Evolutionary conservation across 2,329 filamentous ascomycete genomes (phyloP), one percentile per base, ranked within the genome.

Genomic region (Knufia petricola): DNA sequence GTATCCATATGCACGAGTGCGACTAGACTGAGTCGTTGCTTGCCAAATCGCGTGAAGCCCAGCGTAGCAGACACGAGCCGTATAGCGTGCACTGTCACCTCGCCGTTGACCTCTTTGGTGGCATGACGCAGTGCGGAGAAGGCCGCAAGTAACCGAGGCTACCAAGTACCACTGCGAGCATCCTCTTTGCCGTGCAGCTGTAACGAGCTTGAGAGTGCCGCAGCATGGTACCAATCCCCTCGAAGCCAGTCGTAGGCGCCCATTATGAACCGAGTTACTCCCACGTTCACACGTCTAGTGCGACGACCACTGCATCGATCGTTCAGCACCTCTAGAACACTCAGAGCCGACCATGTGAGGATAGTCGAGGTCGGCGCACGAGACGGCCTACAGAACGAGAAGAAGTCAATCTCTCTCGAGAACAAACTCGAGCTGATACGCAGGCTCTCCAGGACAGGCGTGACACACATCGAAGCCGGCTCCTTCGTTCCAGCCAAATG

Each of bases 351-450:
- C 54, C 69, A 72, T 59, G 72, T 75, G 50, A 69, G 70, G 55
- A 70, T 76, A 55, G 68, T 76, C 19, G 74, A 77, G 63, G 73
- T 76, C 24, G 72, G 73, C 2, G 69, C 73, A 46, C 66, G 73
- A 51, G 73, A 76, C 63, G 73, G 73, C 13, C 61, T 76, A 39
- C 73, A 76, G 58, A 76, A 76, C 52, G 73, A 76, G 56, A 71
- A 72, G 54, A 70, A 66, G 26, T 59, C 68, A 1, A 72, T 76
- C 24, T 58, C 70, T 13, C 61, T 73, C 36, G 60, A 68, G 32
- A 72, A 67, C 3, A 76, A 76, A 58, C 58, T 76, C 19, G 65
- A 74, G 40, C 61, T 76, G 26, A 75, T 76, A 30, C 58, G 64
- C 28, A 64, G 65, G 26, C 64, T 76, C 12, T 66, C 69, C 3